phyloP scores from a whole-genome alignment of 768 basidiomycete species.

The Tephrocybe sp. region DNA sequence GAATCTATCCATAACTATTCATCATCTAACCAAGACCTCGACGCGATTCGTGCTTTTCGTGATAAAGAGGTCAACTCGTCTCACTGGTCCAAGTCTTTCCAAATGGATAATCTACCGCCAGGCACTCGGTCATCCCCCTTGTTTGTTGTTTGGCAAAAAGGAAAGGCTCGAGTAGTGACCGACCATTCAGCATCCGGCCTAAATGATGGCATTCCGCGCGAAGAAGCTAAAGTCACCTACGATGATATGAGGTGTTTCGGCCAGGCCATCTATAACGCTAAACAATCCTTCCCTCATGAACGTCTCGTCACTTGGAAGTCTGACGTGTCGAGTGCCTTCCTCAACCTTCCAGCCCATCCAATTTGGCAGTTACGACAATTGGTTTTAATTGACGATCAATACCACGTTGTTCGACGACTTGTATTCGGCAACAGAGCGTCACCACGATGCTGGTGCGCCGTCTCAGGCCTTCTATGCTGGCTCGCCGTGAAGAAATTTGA shows the following conservation, averaged over 20 bases:
- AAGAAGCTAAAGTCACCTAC: constrained; percentile 21
- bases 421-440: constrained; percentile 28
- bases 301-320: constrained; percentile 23
- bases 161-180: constrained; percentile 19
- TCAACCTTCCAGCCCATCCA: constrained; percentile 30
- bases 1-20: constrained; percentile 3
- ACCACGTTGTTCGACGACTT: constrained; percentile 25
- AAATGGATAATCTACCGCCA: not conserved
- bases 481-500: constrained; percentile 15
- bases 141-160: constrained; percentile 18
- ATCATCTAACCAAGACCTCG: not conserved
- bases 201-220: constrained; percentile 17
- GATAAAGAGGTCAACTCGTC: constrained; percentile 2
- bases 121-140: constrained; percentile 20
- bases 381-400: constrained; percentile 21
- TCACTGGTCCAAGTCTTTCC: constrained; percentile 8
- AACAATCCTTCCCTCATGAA: not conserved
- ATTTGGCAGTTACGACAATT: constrained; percentile 33
- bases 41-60: constrained; percentile 4
- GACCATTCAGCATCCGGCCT: constrained; percentile 22
- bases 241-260: constrained; percentile 23
- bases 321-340: constrained; percentile 29
- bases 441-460: constrained; percentile 21
- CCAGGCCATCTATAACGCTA: constrained; percentile 10
- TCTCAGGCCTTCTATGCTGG: constrained; percentile 25